Conservation (phyloP, 495 filamentous ascomycete genomes). For the Bacidia rubella region DNA sequence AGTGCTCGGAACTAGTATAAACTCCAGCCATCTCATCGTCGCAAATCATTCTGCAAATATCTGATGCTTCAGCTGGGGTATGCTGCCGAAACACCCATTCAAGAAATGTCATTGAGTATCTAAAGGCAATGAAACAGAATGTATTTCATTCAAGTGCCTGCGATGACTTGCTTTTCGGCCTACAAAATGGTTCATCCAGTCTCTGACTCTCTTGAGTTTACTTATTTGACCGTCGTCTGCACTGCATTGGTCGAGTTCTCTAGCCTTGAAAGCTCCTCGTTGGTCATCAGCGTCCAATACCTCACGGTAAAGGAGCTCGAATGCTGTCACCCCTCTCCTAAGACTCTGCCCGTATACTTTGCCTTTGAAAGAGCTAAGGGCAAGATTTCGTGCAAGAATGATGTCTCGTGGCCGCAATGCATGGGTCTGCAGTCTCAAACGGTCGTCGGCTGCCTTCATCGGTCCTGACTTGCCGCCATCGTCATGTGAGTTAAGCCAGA, state of each 20-base stretch:
- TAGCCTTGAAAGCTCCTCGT: conserved; percentile 25
- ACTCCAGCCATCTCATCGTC: too few relatives aligned
- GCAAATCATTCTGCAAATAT: too few relatives aligned
- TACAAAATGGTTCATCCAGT: conserved; percentile 68
- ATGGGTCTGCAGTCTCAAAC: conserved; percentile 22
- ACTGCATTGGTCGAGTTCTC: conserved; percentile 16
- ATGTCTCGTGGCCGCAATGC: conserved; percentile 56
- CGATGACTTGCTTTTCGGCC: conserved; percentile 18
- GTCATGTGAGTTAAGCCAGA: conserved; percentile 50
- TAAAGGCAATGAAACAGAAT: neutral
- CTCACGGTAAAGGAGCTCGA: conserved; percentile 51
- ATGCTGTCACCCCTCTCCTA: conserved; percentile 51
- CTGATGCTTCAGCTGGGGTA: too few relatives aligned
- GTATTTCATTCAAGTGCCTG: neutral
- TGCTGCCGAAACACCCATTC: too few relatives aligned
- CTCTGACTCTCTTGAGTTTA: conserved; percentile 53
- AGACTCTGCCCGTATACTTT: conserved; percentile 69
- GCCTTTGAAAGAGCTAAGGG: conserved; percentile 55
- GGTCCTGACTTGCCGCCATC: conserved; percentile 14
- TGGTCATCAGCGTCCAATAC: conserved; percentile 29
- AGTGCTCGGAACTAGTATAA: too few relatives aligned
- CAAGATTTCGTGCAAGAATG: conserved; percentile 61
- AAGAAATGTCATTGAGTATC: conserved; percentile 6
- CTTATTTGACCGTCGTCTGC: conserved; percentile 35
- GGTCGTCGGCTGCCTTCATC: conserved; percentile 21